Conservation (phyloP, 2,329 filamentous ascomycete species). For the Pezicula neosporulosa region DNA sequence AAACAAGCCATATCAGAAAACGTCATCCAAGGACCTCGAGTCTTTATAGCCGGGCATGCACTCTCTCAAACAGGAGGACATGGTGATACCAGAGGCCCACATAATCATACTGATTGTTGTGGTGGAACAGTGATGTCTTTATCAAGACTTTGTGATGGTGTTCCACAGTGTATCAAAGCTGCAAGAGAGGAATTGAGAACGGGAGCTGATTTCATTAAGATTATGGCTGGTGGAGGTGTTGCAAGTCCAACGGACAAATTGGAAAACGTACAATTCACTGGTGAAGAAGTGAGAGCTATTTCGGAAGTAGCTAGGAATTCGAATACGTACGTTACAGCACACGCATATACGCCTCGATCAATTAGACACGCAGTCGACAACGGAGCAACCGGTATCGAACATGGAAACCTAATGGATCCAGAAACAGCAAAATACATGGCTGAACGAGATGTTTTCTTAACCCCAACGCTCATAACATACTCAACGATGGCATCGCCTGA, state of each 20-base stretch:
- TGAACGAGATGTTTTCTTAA: constrained; percentile 43
- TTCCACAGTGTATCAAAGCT: constrained; percentile 48
- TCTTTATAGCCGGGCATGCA: constrained; percentile 51
- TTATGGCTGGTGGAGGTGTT: constrained; percentile 57
- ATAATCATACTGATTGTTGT: constrained; percentile 44
- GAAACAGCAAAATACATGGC: constrained; percentile 49
- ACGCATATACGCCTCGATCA: constrained; percentile 52
- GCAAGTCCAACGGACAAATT: constrained; percentile 51
- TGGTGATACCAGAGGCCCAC: constrained; percentile 43
- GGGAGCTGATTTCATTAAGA: constrained; percentile 60
- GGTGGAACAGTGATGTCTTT: constrained; percentile 37
- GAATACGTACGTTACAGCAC: constrained; percentile 52
- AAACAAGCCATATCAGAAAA: constrained; percentile 55
- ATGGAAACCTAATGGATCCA: constrained; percentile 61
- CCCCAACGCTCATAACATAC: constrained; percentile 52
- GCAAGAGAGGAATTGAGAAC: constrained; percentile 50
- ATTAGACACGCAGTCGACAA: constrained; percentile 53
- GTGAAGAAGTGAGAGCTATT: constrained; percentile 53
- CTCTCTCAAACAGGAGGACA: constrained; percentile 58
- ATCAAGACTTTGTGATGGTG: constrained; percentile 48
- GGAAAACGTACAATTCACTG: constrained; percentile 52
- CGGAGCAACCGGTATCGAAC: constrained; percentile 53
- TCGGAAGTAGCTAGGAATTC: constrained; percentile 43
- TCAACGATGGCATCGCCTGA: constrained; percentile 41
- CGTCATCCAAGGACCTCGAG: constrained; percentile 49